Evolutionary conservation across 805 yeast genomes (phyloP), one percentile per base, ranked within the genome.

Genomic region (Saturnispora sekii): DNA sequence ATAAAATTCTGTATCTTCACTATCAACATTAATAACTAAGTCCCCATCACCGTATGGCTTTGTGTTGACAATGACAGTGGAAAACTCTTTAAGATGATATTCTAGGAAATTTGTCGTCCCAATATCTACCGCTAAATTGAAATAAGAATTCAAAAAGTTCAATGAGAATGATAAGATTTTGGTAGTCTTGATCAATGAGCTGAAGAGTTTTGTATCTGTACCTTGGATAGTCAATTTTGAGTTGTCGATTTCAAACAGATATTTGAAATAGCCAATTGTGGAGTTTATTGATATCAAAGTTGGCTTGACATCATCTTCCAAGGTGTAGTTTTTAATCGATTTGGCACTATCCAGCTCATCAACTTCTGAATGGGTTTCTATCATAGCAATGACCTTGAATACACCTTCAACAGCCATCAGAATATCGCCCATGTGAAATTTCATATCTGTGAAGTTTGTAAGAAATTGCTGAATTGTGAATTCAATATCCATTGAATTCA

Each of bases 21-120:
- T 51, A 1, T 53, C 42, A 4, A 53, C 35, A 17, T 50, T 46
- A 6, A 57, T 18, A n/a, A 45, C 34, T 16, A 58, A 57, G 32
- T 52, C 54, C 1, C 63, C 63, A 1, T 44, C n/a, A 1, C 43
- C 38, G 11, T 56, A 38, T 1, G 54, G 37, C 0, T 60, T 65
- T 9, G 48, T 49, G 35, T 49, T 57, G 3, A 49, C 46, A 12
- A 61, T 40, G n/a, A 51, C 45, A 1, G 50, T 18, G 2, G 42
- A 42, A 26, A 46, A 41, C 6, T 52, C 48, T n/a, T 45, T 36
- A 21, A 51, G 46, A 9, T 42, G 39, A 14, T 50, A 43, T 12
- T 52, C 53, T 10, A 52, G 17, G 7, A 61, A 40, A 10, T 34
- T 36, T 10, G 41, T 38, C 4, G 34, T 41, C 8, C 40, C 48